Base-by-base conservation (phyloP, 1,284 basidiomycete species). In the Meripilus lineatus region DNA sequence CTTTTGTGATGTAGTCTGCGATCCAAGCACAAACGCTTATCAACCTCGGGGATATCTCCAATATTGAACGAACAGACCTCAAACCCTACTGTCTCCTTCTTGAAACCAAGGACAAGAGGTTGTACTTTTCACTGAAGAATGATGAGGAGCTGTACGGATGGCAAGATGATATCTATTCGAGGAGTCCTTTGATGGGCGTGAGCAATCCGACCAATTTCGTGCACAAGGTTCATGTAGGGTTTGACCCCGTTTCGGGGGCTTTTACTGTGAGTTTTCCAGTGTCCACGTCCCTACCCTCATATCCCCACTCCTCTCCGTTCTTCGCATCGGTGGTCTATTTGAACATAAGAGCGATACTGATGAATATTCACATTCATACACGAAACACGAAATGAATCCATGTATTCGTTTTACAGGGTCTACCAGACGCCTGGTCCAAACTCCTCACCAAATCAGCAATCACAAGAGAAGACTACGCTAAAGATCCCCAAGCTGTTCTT, bases 141-240 rank as follows among this genome's bases (percentile, higher is more conserved):
- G 95, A 99, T 61, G 90, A 95, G 55, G 95, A 99, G 61, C 77
- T 99, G 13, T 98, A 99, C 59, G 84, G 83, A 22, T 98, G 94
- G 94, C 83, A 93, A 69, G 94, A 99, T 59, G 94, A 96, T 59
- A 88, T 99, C 48, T 97, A 98, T 66, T 83, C 81, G 5, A 80
- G 93, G 42, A 92, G 89, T 54, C 93, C 94, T 0, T 73, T 95
- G 38, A 90, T 93, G 83, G 93, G 93, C 30, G 90, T 95, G 18
- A 88, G 87, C 58, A 87, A 88, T 53, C 95, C 95, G 0, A 97
- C 93, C 14, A 94, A 99, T 67, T 98, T 98, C 61, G 92, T 96
- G 1, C 95, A 98, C 69, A 92, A 96, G 63, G 93, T 98, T 2
- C 95, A 99, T 64, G 95, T 99, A 49, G 94, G 94, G 5, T 98